phyloP scores from a whole-genome alignment of 2,329 filamentous ascomycete species.

The Teratosphaeria gauchensis region DNA sequence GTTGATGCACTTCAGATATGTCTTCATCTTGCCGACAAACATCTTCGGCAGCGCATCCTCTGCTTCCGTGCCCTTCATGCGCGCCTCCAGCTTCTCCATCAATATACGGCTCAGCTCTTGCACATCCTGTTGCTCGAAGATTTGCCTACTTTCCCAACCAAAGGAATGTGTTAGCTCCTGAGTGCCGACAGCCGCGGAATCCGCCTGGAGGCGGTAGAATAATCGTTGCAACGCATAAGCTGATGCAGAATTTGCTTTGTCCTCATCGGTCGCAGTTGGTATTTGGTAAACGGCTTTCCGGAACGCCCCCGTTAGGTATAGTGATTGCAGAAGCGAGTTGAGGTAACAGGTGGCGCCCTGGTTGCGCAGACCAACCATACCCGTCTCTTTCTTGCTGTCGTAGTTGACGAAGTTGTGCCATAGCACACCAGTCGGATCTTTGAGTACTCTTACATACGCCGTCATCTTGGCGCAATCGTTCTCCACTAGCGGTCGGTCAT shows the following conservation, averaged over 20 bases:
- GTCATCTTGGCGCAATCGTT: constrained; percentile 70
- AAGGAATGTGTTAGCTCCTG: constrained; percentile 93
- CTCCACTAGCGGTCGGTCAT: constrained; percentile 62
- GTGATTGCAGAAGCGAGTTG: constrained; percentile 38
- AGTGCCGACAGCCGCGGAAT: constrained; percentile 71
- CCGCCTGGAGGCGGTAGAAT: constrained; percentile 91
- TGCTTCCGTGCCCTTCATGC: constrained; percentile 92
- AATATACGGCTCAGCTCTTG: constrained; percentile 93
- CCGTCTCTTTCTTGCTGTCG: constrained; percentile 98
- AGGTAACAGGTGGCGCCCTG: constrained; percentile 66
- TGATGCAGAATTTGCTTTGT: constrained; percentile 60
- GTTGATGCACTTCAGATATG: constrained; percentile 97
- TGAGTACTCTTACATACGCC: constrained; percentile 70
- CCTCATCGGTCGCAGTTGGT: constrained; percentile 76
- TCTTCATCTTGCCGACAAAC: constrained; percentile 97
- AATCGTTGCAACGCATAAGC: constrained; percentile 88
- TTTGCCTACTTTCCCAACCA: constrained; percentile 94
- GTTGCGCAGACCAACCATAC: constrained; percentile 92
- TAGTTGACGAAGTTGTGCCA: constrained; percentile 93
- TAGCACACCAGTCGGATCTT: constrained; percentile 78
- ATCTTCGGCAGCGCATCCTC: constrained; percentile 82
- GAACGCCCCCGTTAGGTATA: constrained; percentile 65
- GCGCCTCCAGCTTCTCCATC: constrained; percentile 94
- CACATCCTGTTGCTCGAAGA: constrained; percentile 98
- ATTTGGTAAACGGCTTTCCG: constrained; percentile 97